Conservation (phyloP, 148 eudicot genomes). For the Nepenthes mirabilis region DNA sequence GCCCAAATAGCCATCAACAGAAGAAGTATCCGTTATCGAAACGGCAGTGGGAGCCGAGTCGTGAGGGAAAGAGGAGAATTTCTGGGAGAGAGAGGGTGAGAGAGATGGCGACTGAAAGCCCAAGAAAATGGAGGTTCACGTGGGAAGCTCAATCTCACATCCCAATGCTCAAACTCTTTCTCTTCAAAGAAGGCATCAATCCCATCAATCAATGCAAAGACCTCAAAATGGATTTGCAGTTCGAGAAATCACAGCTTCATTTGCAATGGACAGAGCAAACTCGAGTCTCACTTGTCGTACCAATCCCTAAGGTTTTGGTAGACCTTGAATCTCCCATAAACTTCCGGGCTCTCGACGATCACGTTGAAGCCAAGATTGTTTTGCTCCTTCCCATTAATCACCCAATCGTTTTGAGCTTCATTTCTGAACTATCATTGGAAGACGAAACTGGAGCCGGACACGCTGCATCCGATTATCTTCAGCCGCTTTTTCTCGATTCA, state of each 20-base stretch:
- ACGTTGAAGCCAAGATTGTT: constrained; percentile 54
- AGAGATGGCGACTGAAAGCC: constrained; percentile 29
- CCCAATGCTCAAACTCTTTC: constrained; percentile 51
- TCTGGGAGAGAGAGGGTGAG: not conserved
- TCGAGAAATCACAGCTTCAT: constrained; percentile 31
- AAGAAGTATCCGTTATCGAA: no score
- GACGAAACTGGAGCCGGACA: constrained; percentile 10
- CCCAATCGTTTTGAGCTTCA: constrained; percentile 48
- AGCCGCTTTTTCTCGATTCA: constrained; percentile 41
- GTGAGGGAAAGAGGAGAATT: no score
- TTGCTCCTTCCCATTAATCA: constrained; percentile 80
- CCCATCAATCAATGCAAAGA: constrained; percentile 31
- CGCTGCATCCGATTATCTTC: constrained; percentile 3
- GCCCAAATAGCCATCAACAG: no score
- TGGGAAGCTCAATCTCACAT: constrained; percentile 93
- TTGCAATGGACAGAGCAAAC: constrained; percentile 28
- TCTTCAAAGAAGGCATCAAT: constrained; percentile 36
- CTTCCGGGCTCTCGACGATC: constrained; percentile 38
- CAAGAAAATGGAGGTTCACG: constrained; percentile 77
- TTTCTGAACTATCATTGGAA: constrained; percentile 20
- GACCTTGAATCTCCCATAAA: constrained; percentile 54
- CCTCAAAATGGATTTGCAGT: constrained; percentile 25
- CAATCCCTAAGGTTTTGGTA: constrained; percentile 63
- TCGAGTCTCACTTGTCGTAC: constrained; percentile 30
- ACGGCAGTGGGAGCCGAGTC: no score